These are phyloP conservation scores for Pharus latifolius DNA, from an alignment of 176 grass and related monocot species.

Conservation along the genomic window DNA sequence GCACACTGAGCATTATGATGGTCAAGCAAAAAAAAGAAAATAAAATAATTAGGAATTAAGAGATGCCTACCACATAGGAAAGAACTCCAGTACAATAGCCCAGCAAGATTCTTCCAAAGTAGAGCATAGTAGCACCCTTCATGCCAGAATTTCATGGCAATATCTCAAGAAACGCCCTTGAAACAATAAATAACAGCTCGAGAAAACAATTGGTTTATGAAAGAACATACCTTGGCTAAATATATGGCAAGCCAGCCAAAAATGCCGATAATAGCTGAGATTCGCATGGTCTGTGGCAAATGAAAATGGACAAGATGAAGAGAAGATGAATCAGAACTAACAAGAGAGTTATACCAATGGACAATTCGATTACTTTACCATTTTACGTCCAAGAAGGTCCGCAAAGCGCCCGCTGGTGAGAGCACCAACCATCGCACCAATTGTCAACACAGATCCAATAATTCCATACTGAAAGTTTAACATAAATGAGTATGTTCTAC, in stretches of 20 bases:
- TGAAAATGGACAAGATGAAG: not conserved
- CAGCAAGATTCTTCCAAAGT: constrained; percentile 39
- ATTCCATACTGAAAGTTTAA: constrained; percentile 47
- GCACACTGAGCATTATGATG: not conserved
- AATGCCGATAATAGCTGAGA: constrained; percentile 44
- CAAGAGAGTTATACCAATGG: not conserved
- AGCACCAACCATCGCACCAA: constrained; percentile 80
- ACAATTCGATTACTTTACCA: constrained; percentile 25
- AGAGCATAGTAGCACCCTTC: constrained; percentile 37
- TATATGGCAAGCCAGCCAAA: constrained; percentile 66
- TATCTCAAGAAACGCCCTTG: not conserved
- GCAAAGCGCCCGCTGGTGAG: constrained; percentile 42
- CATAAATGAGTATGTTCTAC: not conserved
- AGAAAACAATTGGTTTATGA: not conserved
- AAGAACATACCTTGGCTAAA: constrained; percentile 36
- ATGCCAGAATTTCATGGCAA: not conserved
- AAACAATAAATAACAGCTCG: not conserved
- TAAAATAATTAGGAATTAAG: not conserved
- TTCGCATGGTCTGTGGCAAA: constrained; percentile 41
- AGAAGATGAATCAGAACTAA: not conserved
- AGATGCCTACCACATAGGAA: constrained; percentile 68
- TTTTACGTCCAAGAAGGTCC: constrained; percentile 61
- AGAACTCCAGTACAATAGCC: constrained; percentile 63
- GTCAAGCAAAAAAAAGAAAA: not conserved
- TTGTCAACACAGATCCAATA: constrained; percentile 66